Percentiles rank a stretch among this genome's conserved stretches.
phyloP scores from a whole-genome alignment of 176 grass and related monocot genomes.

The Eleusine coracana region DNA sequence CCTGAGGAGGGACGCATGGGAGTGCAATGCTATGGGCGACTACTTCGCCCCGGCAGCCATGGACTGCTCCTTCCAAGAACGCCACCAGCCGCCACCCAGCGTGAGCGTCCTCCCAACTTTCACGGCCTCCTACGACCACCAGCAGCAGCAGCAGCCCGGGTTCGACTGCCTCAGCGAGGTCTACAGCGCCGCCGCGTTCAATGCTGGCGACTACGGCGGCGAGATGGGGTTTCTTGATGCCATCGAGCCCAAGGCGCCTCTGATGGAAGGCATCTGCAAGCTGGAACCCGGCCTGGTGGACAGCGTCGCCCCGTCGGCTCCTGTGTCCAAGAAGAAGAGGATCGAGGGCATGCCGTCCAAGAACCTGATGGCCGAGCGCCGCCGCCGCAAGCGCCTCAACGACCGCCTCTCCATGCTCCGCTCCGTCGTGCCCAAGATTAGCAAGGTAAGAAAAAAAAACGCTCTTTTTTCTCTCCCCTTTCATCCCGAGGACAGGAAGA shows the following conservation, averaged over 20 bases:
- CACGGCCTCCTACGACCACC: constrained; percentile 56
- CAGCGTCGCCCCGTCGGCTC: constrained; percentile 24
- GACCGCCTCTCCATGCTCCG: constrained; percentile 98
- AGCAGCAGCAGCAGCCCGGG: constrained; percentile 25
- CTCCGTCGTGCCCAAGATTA: constrained; percentile 98
- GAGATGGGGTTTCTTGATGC: constrained; percentile 60
- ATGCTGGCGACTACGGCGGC: constrained; percentile 37
- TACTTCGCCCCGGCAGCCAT: constrained; percentile 68
- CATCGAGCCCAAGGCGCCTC: constrained; percentile 39
- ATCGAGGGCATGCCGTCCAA: constrained; percentile 95
- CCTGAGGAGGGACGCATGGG: constrained; percentile 73
- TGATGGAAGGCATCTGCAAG: constrained; percentile 62
- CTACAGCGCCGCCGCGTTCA: constrained; percentile 53
- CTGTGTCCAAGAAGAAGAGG: constrained; percentile 85
- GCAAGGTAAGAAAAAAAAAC: constrained; percentile 63
- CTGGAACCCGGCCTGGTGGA: constrained; percentile 67
- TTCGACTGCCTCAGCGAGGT: constrained; percentile 88
- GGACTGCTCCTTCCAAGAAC: constrained; percentile 81
- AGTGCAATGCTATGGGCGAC: constrained; percentile 76
- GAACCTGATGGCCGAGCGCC: constrained; percentile 98
- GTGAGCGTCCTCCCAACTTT: constrained; percentile 64
- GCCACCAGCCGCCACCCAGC: constrained; percentile 43
- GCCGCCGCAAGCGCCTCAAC: constrained; percentile 93
- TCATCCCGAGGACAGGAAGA: too few species aligned
- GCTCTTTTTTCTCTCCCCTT: too few species aligned